A percentile compares a stretch with the other conserved stretches of the same genome.
Conservation (phyloP, 306 rosid genomes). For the Oxytropis ochrocephala region DNA sequence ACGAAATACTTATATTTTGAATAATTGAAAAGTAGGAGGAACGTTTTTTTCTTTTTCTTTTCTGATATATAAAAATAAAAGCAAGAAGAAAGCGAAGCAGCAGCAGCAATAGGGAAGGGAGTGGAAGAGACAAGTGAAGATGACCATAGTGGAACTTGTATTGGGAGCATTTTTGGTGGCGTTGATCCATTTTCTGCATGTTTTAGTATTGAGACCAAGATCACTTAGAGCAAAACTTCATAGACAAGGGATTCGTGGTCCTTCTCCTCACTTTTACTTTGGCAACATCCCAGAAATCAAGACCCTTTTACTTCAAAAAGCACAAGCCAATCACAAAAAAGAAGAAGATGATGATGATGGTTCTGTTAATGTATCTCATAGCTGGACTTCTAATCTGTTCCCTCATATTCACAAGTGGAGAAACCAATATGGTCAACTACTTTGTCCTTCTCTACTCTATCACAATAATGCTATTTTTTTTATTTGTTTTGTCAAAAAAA, state of each 20-base stretch:
- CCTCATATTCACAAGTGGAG: not conserved
- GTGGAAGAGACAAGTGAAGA: no score
- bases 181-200: conserved; percentile 14
- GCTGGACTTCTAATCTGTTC: conserved; percentile 38
- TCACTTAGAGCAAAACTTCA: conserved; percentile 46
- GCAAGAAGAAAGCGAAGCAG: no score
- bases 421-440: not conserved
- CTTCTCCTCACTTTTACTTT: conserved; percentile 41
- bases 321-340: not conserved
- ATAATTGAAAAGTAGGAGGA: no score
- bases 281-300: conserved; percentile 60
- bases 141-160: conserved; percentile 18
- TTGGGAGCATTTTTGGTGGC: conserved; percentile 23
- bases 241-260: conserved; percentile 64
- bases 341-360: not conserved
- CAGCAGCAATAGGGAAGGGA: no score
- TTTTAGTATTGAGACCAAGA: conserved; percentile 34
- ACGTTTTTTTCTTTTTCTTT: no score
- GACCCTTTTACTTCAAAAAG: conserved; percentile 8
- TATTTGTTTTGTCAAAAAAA: not conserved
- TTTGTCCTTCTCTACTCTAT: not conserved
- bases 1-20: no score
- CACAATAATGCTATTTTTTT: not conserved
- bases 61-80: no score
- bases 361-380: conserved; percentile 28